Percentiles rank a stretch among this genome's conserved stretches.
Conservation (phyloP, 352 stramenopile genomes). For the Phytophthora kernoviae region DNA sequence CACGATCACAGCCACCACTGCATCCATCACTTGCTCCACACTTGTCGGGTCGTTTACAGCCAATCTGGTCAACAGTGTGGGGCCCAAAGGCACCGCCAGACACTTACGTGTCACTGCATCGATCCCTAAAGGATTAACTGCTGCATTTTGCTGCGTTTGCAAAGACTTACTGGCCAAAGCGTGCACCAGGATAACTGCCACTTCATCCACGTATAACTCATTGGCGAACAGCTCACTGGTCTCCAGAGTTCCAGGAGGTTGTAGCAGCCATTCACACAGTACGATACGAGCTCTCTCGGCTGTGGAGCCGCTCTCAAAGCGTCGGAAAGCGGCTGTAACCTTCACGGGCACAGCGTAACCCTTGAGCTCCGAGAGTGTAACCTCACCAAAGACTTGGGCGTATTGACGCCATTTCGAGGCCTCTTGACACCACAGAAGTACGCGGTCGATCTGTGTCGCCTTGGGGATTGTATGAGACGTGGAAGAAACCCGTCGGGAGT, state of each 20-base stretch:
- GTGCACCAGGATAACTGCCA: conserved; percentile 56
- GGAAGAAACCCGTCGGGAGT: conserved; percentile 18
- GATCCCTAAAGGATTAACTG: conserved; percentile 18
- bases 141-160: conserved; percentile 19
- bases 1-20: conserved; percentile 37
- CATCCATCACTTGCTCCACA: conserved; percentile 43
- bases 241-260: conserved; percentile 16
- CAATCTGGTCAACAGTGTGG: conserved; percentile 45
- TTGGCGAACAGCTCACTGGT: conserved; percentile 57
- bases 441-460: conserved; percentile 19
- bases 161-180: conserved; percentile 40
- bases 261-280: conserved; percentile 38
- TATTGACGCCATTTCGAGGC: conserved; percentile 54
- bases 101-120: conserved; percentile 15
- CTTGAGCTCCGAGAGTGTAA: conserved; percentile 38
- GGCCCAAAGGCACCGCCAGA: conserved; percentile 45
- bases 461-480: not conserved
- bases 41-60: conserved; percentile 57
- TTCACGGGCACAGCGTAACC: conserved; percentile 9
- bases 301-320: conserved; percentile 50
- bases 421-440: conserved; percentile 42
- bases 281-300: conserved; percentile 42
- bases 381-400: conserved; percentile 31
- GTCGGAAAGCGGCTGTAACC: conserved; percentile 38
- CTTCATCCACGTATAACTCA: conserved; percentile 61